phyloP scores from a whole-genome alignment of 2,329 filamentous ascomycete genomes.

The Ophiognomonia clavigignenti-juglandacearum region DNA sequence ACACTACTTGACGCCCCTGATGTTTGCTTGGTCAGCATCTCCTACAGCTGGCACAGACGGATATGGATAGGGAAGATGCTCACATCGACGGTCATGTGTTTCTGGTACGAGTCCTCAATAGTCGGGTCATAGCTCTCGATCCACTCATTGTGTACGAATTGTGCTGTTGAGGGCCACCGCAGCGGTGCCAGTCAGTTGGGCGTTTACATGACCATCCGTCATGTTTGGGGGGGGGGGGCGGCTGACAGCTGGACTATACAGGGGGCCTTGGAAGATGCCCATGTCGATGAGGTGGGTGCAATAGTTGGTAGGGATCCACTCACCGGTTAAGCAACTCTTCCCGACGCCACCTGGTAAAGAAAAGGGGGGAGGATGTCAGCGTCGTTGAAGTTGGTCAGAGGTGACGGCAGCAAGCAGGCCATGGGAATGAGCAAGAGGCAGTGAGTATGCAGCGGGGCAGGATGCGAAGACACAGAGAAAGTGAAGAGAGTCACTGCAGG shows the following conservation, averaged over 20 bases:
- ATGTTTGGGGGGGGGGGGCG: too few species aligned
- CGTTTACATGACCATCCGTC: conserved; percentile 13
- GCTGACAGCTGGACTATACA: conserved; percentile 9
- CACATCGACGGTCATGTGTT: conserved; percentile 78
- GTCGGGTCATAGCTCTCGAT: conserved; percentile 83
- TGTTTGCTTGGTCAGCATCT: conserved; percentile 28
- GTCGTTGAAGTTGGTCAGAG: too few species aligned
- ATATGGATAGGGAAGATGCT: conserved; percentile 29
- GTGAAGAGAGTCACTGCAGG: conserved; percentile 11
- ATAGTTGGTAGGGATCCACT: conserved; percentile 22
- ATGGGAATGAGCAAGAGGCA: too few species aligned
- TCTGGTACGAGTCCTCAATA: conserved; percentile 73
- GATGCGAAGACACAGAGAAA: conserved; percentile 1
- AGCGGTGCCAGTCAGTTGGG: conserved; percentile 12
- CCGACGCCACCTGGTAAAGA: conserved; percentile 70
- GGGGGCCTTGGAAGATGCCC: conserved; percentile 16
- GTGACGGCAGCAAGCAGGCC: too few species aligned
- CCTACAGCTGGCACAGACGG: conserved; percentile 12
- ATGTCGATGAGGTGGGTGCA: conserved; percentile 8
- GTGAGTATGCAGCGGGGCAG: too few species aligned
- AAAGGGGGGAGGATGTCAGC: conserved; percentile 10
- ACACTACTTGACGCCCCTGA: conserved; percentile 81
- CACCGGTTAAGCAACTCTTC: conserved; percentile 89
- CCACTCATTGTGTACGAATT: conserved; percentile 93
- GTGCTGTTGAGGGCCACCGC: conserved; percentile 48